These are phyloP conservation scores for Collybia sp. DNA, from an alignment of 768 basidiomycete genomes.

Conservation along the genomic window DNA sequence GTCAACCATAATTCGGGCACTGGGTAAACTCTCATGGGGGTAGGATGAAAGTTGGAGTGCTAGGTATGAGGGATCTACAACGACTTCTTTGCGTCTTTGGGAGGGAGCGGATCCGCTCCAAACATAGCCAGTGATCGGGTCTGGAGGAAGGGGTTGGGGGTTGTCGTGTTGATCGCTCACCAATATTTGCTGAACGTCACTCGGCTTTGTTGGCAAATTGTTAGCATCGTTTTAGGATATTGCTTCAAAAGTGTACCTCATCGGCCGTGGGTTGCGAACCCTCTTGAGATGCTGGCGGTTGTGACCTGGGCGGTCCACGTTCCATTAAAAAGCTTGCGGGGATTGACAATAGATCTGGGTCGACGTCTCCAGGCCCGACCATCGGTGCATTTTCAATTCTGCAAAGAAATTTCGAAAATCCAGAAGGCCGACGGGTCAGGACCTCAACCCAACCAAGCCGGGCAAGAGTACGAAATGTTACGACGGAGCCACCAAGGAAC, in stretches of 20 bases:
- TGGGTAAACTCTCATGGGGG: constrained; percentile 35
- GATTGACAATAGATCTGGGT: constrained; percentile 70
- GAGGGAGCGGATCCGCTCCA: constrained; percentile 87
- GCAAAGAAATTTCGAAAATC: constrained; percentile 80
- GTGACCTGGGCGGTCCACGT: constrained; percentile 35
- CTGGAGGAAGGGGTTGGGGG: constrained; percentile 39
- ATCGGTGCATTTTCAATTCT: constrained; percentile 86
- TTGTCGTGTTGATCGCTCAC: constrained; percentile 10
- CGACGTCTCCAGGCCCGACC: constrained; percentile 78
- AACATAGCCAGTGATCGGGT: constrained; percentile 80
- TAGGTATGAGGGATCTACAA: constrained; percentile 81
- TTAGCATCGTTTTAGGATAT: not conserved
- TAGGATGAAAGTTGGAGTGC: constrained; percentile 80
- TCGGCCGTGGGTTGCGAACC: constrained; percentile 13
- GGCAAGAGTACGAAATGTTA: constrained; percentile 73
- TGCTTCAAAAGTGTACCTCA: constrained; percentile 7
- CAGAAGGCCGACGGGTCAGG: constrained; percentile 80
- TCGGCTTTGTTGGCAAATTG: constrained; percentile 5
- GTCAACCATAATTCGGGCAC: constrained; percentile 44
- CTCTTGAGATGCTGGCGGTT: constrained; percentile 19
- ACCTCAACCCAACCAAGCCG: constrained; percentile 89
- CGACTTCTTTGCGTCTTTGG: constrained; percentile 82
- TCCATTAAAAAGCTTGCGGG: constrained; percentile 75
- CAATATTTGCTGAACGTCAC: constrained; percentile 21
- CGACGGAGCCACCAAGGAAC: constrained; percentile 78